Evolutionary conservation across 2,329 filamentous ascomycete genomes (phyloP).

Genomic region (Plenodomus lindquistii): DNA sequence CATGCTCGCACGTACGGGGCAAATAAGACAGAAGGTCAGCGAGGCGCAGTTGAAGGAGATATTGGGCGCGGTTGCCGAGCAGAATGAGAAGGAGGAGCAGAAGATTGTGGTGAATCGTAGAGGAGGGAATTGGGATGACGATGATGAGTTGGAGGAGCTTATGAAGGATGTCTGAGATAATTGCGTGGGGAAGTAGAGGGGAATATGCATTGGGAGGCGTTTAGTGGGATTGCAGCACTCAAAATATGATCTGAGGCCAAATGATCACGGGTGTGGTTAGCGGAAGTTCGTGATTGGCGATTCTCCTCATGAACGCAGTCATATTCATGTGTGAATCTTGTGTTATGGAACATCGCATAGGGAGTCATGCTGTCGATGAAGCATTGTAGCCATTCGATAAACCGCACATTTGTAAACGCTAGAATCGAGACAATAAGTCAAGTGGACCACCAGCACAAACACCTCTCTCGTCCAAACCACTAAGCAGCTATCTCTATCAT

Average conservation of each 20-base stretch:
- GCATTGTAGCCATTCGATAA: too few relatives aligned
- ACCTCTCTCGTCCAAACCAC: too few relatives aligned
- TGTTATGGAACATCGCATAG: too few relatives aligned
- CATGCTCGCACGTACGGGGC: constrained; percentile 84
- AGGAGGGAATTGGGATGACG: constrained; percentile 78
- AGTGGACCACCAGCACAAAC: too few relatives aligned
- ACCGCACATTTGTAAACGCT: too few relatives aligned
- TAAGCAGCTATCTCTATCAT: too few relatives aligned
- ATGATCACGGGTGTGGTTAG: too few relatives aligned
- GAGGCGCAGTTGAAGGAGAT: constrained; percentile 94
- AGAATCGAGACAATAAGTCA: too few relatives aligned
- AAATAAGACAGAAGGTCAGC: constrained; percentile 83
- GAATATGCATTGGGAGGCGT: constrained; percentile 15
- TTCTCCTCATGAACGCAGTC: too few relatives aligned
- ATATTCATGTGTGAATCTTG: too few relatives aligned
- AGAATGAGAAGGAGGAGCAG: constrained; percentile 62
- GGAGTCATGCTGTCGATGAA: too few relatives aligned
- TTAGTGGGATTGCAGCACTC: background rate
- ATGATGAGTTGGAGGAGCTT: constrained; percentile 69
- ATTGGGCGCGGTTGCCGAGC: constrained; percentile 79
- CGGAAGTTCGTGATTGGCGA: too few relatives aligned
- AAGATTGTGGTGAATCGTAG: constrained; percentile 86
- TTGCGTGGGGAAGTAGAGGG: background rate
- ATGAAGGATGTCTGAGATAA: constrained; percentile 40
- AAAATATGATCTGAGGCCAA: background rate